Conservation (phyloP, 345 rosid genomes). For the Noccaea bulbosa region DNA sequence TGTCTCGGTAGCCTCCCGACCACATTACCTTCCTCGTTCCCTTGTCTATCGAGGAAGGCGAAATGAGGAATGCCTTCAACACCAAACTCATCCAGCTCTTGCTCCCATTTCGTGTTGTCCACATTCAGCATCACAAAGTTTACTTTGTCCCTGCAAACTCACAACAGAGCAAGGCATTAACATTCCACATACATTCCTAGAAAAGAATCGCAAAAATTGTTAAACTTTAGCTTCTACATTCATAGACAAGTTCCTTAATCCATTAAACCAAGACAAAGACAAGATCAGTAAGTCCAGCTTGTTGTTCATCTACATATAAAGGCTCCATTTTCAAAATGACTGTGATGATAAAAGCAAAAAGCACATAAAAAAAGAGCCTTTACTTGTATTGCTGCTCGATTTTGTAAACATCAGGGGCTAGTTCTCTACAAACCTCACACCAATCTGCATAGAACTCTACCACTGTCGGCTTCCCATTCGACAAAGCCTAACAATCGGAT, state of each 20-base stretch:
- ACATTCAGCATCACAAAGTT: slow-evolving; percentile 97
- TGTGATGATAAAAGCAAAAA: not conserved
- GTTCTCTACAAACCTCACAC: slow-evolving; percentile 95
- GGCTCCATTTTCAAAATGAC: not conserved
- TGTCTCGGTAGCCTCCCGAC: slow-evolving; percentile 89
- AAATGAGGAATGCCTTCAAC: slow-evolving; percentile 97
- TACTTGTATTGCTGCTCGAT: slow-evolving; percentile 94
- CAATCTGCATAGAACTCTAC: slow-evolving; percentile 98
- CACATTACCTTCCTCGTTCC: slow-evolving; percentile 93
- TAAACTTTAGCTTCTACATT: too few species aligned
- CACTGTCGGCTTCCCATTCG: slow-evolving; percentile 95
- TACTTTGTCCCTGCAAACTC: slow-evolving; percentile 66
- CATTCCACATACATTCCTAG: not conserved
- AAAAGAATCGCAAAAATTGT: too few species aligned
- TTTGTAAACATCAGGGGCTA: slow-evolving; percentile 93
- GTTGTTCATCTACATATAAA: not conserved
- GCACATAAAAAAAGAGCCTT: slow-evolving; percentile 32
- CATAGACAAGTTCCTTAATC: not conserved
- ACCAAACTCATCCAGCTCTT: slow-evolving; percentile 96
- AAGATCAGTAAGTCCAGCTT: not conserved
- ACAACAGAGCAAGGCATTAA: not conserved
- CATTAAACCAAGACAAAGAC: slow-evolving; percentile 7
- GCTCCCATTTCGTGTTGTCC: slow-evolving; percentile 97
- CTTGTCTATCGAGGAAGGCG: slow-evolving; percentile 76
- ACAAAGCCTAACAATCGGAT: slow-evolving; percentile 59